A percentile compares a stretch with the other conserved stretches of the same genome.
phyloP scores from a whole-genome alignment of 495 filamentous ascomycete species.

The Mytilinidion resinicola region DNA sequence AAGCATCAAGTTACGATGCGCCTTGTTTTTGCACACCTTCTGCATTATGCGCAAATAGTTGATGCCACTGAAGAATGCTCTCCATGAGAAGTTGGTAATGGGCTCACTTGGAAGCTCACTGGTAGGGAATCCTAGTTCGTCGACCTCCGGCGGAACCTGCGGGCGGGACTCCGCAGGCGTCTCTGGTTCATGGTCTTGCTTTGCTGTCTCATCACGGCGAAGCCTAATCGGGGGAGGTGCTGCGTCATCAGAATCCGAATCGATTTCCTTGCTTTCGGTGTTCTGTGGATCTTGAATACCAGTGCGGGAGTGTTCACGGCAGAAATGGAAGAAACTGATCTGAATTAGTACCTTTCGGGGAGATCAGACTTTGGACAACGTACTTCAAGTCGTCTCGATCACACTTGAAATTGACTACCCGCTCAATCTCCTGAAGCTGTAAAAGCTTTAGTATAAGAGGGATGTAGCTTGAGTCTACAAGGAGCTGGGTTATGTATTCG shows the following conservation, averaged over 20 bases:
- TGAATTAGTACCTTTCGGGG: constrained; percentile 1
- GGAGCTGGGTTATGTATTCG: constrained; percentile 87
- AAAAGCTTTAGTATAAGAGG: constrained; percentile 89
- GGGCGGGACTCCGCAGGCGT: constrained; percentile 4
- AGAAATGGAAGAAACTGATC: constrained; percentile 80
- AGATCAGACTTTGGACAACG: constrained; percentile 20
- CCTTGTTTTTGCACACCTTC: constrained; percentile 91
- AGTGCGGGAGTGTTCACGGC: constrained; percentile 40
- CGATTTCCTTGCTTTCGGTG: constrained; percentile 10
- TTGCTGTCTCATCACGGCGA: constrained; percentile 9
- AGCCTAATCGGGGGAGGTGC: constrained; percentile 64
- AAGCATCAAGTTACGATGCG: constrained; percentile 85
- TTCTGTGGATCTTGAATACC: constrained; percentile 21
- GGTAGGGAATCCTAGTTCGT: constrained; percentile 75
- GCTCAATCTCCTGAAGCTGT: constrained; percentile 84
- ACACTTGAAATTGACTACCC: constrained; percentile 73
- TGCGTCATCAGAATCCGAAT: constrained; percentile 61
- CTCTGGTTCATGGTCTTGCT: constrained; percentile 2
- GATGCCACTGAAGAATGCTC: constrained; percentile 89
- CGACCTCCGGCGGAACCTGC: constrained; percentile 65
- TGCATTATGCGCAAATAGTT: constrained; percentile 93
- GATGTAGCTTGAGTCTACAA: constrained; percentile 90
- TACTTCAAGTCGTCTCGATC: constrained; percentile 81
- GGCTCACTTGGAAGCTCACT: constrained; percentile 58
- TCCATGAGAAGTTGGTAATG: constrained; percentile 84